A percentile compares a stretch with the other conserved stretches of the same genome.
Conservation (phyloP, 306 rosid genomes). For the Psophocarpus tetragonolobus region DNA sequence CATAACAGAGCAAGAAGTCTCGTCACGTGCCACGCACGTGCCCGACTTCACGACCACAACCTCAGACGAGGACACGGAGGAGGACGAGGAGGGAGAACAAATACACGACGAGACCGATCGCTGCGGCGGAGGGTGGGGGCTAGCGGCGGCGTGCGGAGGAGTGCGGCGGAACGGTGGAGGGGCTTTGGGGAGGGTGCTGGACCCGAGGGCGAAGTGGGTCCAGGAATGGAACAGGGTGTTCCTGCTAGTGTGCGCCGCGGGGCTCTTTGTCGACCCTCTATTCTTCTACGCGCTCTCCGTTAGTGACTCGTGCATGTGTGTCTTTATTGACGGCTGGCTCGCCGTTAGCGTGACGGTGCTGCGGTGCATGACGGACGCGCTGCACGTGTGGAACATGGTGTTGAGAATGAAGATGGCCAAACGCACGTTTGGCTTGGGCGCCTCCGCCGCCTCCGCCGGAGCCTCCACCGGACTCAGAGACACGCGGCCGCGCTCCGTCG, state of each 20-base stretch:
- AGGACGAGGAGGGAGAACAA: background rate
- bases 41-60: background rate
- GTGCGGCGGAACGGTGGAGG: slow-evolving; percentile 16
- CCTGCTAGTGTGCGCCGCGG: slow-evolving; percentile 71
- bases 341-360: slow-evolving; percentile 84
- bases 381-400: slow-evolving; percentile 90
- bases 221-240: slow-evolving; percentile 88
- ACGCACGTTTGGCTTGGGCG: slow-evolving; percentile 33
- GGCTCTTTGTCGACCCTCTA: slow-evolving; percentile 81
- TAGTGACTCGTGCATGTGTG: slow-evolving; percentile 68
- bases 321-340: slow-evolving; percentile 89
- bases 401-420: slow-evolving; percentile 65
- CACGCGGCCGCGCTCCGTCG: slow-evolving; percentile 50
- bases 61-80: background rate
- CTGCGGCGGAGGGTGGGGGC: background rate
- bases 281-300: slow-evolving; percentile 78
- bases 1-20: background rate
- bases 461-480: slow-evolving; percentile 37
- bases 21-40: background rate
- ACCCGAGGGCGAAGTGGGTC: slow-evolving; percentile 72
- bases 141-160: background rate
- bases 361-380: slow-evolving; percentile 82
- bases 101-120: background rate
- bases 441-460: background rate
- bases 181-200: slow-evolving; percentile 46